Conservation (phyloP, 2,329 filamentous ascomycete genomes). For the Colletotrichum sidae region DNA sequence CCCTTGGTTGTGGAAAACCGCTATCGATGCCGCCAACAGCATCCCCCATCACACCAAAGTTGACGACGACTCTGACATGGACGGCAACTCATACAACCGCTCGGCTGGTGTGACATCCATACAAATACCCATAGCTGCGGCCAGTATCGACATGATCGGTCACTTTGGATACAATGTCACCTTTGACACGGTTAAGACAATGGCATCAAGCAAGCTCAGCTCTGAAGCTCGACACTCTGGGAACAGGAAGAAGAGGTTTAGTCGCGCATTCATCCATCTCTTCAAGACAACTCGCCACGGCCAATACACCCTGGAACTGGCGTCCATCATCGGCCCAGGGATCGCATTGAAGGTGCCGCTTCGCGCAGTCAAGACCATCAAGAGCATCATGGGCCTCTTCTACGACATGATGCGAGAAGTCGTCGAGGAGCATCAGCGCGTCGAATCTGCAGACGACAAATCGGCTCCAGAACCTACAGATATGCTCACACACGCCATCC, state of each 20-base stretch:
- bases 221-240: background rate
- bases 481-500: constrained; percentile 49
- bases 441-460: background rate
- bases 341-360: background rate
- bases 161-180: background rate
- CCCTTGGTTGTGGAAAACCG: background rate
- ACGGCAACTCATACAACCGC: background rate
- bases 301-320: background rate
- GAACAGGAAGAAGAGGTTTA: background rate
- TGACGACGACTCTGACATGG: background rate
- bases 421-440: background rate
- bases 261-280: background rate
- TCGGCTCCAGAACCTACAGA: constrained; percentile 37
- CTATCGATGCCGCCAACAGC: background rate
- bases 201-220: background rate
- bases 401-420: constrained; percentile 1
- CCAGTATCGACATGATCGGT: background rate
- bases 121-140: background rate
- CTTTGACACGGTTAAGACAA: background rate
- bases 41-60: background rate
- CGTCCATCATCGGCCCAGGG: background rate
- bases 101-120: background rate
- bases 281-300: background rate
- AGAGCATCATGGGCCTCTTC: background rate
- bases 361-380: background rate